Evolutionary conservation across 2,329 filamentous ascomycete species (phyloP).

Genomic region (Ophiostoma triangulosporum): DNA sequence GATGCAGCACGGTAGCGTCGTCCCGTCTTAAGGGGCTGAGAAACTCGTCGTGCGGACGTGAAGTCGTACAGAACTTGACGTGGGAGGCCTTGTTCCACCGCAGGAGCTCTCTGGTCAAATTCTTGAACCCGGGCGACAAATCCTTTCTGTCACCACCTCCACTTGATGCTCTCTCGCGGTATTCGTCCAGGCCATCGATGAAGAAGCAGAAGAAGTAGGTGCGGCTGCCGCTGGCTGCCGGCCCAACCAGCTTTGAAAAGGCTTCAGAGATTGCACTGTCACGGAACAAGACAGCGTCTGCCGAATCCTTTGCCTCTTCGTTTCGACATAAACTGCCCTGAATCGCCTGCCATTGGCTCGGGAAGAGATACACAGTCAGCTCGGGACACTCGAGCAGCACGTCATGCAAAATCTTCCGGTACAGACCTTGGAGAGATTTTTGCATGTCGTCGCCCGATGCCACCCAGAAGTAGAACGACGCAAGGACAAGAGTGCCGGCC

Average conservation of each 20-base stretch:
- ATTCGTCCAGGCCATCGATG: background rate
- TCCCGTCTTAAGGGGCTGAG: background rate
- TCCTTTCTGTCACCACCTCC: background rate
- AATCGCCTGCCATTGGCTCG: background rate
- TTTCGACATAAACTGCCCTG: background rate
- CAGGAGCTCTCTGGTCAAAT: background rate
- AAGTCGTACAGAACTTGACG: background rate
- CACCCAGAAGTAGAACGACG: background rate
- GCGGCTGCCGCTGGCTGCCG: slow-evolving; percentile 5
- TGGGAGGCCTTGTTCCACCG: background rate
- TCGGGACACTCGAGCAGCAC: background rate
- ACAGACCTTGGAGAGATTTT: background rate
- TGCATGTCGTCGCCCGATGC: background rate
- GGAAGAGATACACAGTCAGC: background rate
- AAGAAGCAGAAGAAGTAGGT: slow-evolving; percentile 7
- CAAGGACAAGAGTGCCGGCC: background rate
- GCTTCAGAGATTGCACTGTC: background rate
- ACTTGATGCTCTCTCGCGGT: background rate
- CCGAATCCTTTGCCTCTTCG: background rate
- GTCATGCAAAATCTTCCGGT: background rate
- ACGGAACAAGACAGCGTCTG: background rate
- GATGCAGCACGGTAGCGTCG: background rate
- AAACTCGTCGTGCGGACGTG: background rate
- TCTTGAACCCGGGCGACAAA: background rate
- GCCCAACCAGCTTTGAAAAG: background rate